phyloP scores from a whole-genome alignment of 75 land plant species.

The Sequoiadendron giganteum region DNA sequence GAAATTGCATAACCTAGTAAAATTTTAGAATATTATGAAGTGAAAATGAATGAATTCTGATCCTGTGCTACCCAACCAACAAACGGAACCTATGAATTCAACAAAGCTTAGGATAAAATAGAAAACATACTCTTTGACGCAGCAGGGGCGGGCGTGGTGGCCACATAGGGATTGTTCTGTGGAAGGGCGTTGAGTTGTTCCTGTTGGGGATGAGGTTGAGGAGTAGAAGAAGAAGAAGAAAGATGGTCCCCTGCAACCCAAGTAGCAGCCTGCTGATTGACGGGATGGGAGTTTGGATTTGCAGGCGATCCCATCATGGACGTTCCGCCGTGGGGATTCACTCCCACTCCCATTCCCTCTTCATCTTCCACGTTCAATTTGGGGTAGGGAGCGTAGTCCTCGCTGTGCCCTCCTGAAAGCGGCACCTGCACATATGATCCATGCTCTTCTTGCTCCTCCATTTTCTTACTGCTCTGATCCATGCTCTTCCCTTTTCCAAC shows the following conservation, averaged over 20 bases:
- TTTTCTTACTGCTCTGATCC: neutral
- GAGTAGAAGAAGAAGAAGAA: neutral
- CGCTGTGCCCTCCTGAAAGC: neutral
- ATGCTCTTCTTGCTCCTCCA: neutral
- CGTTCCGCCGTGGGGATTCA: constrained; percentile 7
- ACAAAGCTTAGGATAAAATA: neutral
- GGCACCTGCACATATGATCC: constrained; percentile 2
- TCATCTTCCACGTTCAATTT: constrained; percentile 41
- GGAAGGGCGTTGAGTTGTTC: constrained; percentile 18
- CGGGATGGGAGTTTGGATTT: constrained; percentile 17
- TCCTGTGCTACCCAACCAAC: too few species aligned
- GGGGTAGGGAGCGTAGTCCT: constrained; percentile 48
- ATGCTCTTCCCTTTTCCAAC: neutral
- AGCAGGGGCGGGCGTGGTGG: constrained; percentile 35
- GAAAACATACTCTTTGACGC: neutral
- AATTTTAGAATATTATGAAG: too few species aligned
- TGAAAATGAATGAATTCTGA: too few species aligned
- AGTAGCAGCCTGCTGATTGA: constrained; percentile 15
- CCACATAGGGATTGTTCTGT: constrained; percentile 66
- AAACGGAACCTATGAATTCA: too few species aligned
- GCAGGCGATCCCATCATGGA: constrained; percentile 26
- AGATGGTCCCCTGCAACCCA: constrained; percentile 1
- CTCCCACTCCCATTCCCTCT: neutral
- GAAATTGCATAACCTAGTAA: too few species aligned
- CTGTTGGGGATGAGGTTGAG: constrained; percentile 1